Base-by-base conservation (phyloP, 345 rosid species). In the Nephelium lappaceum region DNA sequence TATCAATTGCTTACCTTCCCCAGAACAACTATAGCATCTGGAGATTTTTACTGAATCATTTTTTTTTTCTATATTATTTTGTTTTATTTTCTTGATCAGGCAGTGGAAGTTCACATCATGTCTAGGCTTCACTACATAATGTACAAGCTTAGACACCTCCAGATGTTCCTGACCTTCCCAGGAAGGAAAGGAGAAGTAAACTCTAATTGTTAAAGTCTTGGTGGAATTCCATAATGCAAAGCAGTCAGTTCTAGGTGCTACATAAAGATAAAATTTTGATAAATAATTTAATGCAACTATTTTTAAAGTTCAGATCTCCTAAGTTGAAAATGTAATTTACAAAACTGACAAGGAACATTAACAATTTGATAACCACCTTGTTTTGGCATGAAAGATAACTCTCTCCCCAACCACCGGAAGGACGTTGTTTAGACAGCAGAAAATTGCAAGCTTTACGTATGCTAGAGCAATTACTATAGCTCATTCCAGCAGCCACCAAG, bases 381-480 rank as follows among this genome's bases (percentile, higher is more conserved):
- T 90, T 85, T 89, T 92, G 96, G 82, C 98, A 95, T 78, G 98
- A 93, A 79, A 93, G 93, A 74, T 95, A 95, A 83, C 98, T 93
- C 86, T 95, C 98, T 83, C 98, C 99, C 99, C 99, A 96, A 63
- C 99, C 98, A 23, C 97, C 99, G 5, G 94, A 90, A 67, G 89
- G 70, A 71, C 81, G 81, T 86, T 96, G 99, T 85, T 93, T 93
- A 63, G 98, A 94, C 79, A 94, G 75, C 77, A 94, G 88, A 88
- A 94, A 94, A 51, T 93, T 88, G 73, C 97, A 94, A 77, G 98
- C 98, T 87, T 88, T 94, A 25, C 89, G 87, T 45, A 94, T 83
- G 78, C 85, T 77, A 67, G 91, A 79, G 76, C 89, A 88, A 86
- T 83, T 90, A 67, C 78, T 74, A 77, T 83, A 86, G 83, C 80